Percentiles rank a stretch among this genome's conserved stretches.
Evolutionary conservation across 1,284 basidiomycete species (phyloP).

Genomic region (Takashimella tepidaria): DNA sequence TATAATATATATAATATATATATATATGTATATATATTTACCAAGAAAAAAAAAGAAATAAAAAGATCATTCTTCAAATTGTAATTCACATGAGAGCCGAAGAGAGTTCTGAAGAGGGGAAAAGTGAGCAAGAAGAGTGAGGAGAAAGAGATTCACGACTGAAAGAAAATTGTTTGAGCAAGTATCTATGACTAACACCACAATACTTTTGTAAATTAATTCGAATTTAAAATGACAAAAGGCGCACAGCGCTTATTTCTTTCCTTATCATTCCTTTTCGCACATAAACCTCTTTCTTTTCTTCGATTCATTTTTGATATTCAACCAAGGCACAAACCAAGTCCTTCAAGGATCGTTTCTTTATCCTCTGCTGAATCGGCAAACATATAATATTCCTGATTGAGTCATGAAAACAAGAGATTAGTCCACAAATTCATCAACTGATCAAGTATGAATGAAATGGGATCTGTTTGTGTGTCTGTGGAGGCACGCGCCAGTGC

Average conservation of each 20-base stretch:
- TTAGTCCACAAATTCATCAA: too few relatives aligned
- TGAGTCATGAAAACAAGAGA: neutral
- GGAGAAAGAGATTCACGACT: neutral
- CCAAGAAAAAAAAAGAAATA: too few relatives aligned
- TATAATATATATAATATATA: too few relatives aligned
- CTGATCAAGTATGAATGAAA: too few relatives aligned
- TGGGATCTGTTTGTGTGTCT: too few relatives aligned
- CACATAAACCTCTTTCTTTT: neutral
- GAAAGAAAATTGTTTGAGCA: neutral
- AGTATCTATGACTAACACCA: neutral
- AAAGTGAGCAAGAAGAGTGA: slow-evolving; percentile 1
- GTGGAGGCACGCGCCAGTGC: too few relatives aligned
- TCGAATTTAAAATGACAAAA: neutral
- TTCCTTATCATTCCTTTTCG: neutral
- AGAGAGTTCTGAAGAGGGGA: too few relatives aligned
- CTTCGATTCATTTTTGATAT: neutral
- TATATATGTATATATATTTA: too few relatives aligned
- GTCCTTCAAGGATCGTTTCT: slow-evolving; percentile 33
- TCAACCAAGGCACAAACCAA: neutral
- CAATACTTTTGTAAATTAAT: neutral
- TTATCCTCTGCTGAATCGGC: slow-evolving; percentile 39
- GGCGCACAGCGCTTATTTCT: neutral
- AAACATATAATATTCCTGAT: slow-evolving; percentile 39
- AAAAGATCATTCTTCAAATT: too few relatives aligned
- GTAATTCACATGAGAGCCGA: too few relatives aligned